Base-by-base conservation (phyloP, 371 early-diverging fungal genomes). In the Saksenaea vasiformis region DNA sequence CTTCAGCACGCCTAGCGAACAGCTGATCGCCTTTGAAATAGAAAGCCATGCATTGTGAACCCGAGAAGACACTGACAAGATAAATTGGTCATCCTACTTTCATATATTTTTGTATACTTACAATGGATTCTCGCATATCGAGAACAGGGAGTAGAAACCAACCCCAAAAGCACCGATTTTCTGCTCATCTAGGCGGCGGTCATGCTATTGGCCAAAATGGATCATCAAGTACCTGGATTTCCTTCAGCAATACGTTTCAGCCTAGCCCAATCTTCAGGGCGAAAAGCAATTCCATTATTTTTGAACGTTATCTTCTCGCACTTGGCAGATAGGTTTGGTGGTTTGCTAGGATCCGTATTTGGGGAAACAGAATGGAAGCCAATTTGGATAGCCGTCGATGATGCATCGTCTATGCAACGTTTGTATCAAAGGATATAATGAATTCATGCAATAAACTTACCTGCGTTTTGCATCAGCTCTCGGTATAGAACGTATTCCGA, bases 121-220 rank as follows among this genome's bases (percentile, higher is more conserved):
- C 87, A 92, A 92, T 58, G 94, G 94, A 61, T 91, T 93, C 64
- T 95, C 95, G 66, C 93, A 93, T 1, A 95, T 88, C 3, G 91
- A 90, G 62, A 95, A 93, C 39, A 95, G 78, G 17, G 90, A 89
- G 67, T 93, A 94, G 67, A 94, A 93, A 4, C 95, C 95, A 11
- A 93, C 94, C 56, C 94, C 95, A 77, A 94, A 95, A 37, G 93
- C 92, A 35, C 95, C 95, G 65, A 93, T 92, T 82, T 89, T 84
- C 66, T 76, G 77, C 43, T 80, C 78, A 55, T 78, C 78, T 83
- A 65, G 51, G 5, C 11, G 11, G 56, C 19, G 51, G 14, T 17
- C 15, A 68, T 24, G 26, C 14, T 19, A 38, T 0, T n/a, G 31
- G 17, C 5, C 9, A 41, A 31, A 31, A 11, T 22, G 1, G 31